Conservation (phyloP, 75 land plant species). For the Sequoiadendron giganteum region DNA sequence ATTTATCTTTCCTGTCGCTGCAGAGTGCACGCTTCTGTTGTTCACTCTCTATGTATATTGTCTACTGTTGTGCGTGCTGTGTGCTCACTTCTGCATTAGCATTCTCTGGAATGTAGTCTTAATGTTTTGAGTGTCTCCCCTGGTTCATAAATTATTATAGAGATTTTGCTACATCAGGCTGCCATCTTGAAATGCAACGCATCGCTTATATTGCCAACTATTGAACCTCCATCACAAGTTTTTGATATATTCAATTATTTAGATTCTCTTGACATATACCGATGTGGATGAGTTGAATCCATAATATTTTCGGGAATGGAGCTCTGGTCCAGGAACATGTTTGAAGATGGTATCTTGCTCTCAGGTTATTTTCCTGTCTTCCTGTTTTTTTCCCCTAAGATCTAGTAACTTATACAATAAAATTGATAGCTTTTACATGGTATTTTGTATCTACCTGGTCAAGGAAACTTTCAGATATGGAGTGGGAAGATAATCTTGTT, state of each 20-base stretch:
- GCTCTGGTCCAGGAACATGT: background rate
- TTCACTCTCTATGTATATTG: background rate
- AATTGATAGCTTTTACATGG: background rate
- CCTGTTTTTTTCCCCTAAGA: background rate
- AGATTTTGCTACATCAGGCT: background rate
- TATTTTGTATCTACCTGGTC: background rate
- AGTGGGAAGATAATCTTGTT: background rate
- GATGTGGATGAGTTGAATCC: background rate
- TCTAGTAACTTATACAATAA: background rate
- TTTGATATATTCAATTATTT: background rate
- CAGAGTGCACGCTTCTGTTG: background rate
- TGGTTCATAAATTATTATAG: background rate
- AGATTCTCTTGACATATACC: background rate
- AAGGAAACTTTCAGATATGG: background rate
- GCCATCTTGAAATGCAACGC: background rate
- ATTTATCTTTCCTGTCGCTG: background rate
- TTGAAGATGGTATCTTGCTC: background rate
- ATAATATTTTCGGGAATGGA: background rate
- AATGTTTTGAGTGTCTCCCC: background rate
- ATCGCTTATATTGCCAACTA: background rate
- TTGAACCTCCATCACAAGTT: background rate
- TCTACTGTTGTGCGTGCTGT: background rate
- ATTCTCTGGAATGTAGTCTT: background rate
- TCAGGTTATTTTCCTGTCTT: background rate
- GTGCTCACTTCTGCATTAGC: background rate